Evolutionary conservation across 139 green algal species (phyloP).

Genomic region (Micromonas commoda): DNA sequence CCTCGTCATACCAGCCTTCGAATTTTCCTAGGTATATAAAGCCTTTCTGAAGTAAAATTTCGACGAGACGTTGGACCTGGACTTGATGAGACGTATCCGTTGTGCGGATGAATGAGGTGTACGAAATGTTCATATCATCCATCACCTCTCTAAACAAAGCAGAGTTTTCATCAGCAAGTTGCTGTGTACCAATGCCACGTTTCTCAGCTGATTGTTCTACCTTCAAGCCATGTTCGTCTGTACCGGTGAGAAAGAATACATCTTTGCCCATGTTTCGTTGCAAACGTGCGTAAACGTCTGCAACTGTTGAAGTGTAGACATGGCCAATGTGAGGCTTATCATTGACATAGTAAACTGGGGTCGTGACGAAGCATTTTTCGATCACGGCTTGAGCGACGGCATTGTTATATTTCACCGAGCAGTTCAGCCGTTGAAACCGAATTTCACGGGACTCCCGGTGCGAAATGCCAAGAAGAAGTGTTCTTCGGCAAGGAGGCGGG

Average conservation of each 20-base stretch:
- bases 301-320: slow-evolving; percentile 92
- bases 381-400: background rate
- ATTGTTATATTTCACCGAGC: background rate
- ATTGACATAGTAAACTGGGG: slow-evolving; percentile 91
- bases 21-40: slow-evolving; percentile 24
- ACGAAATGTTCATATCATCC: slow-evolving; percentile 9
- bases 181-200: slow-evolving; percentile 8
- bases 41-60: background rate
- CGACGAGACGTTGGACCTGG: slow-evolving; percentile 1
- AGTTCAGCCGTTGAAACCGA: background rate
- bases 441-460: no score
- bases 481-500: background rate
- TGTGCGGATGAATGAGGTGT: slow-evolving; percentile 22
- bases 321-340: slow-evolving; percentile 94
- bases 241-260: slow-evolving; percentile 89
- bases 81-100: slow-evolving; percentile 6
- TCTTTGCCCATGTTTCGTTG: slow-evolving; percentile 65
- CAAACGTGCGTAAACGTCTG: slow-evolving; percentile 77
- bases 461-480: background rate
- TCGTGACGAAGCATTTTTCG: slow-evolving; percentile 60
- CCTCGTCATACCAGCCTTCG: slow-evolving; percentile 31
- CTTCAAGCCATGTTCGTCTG: slow-evolving; percentile 98
- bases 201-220: slow-evolving; percentile 27
- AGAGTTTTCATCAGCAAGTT: slow-evolving; percentile 27
- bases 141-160: slow-evolving; percentile 11